A percentile compares a stretch with the other conserved stretches of the same genome.
Conservation (phyloP, 345 rosid genomes). For the Nephelium lappaceum region DNA sequence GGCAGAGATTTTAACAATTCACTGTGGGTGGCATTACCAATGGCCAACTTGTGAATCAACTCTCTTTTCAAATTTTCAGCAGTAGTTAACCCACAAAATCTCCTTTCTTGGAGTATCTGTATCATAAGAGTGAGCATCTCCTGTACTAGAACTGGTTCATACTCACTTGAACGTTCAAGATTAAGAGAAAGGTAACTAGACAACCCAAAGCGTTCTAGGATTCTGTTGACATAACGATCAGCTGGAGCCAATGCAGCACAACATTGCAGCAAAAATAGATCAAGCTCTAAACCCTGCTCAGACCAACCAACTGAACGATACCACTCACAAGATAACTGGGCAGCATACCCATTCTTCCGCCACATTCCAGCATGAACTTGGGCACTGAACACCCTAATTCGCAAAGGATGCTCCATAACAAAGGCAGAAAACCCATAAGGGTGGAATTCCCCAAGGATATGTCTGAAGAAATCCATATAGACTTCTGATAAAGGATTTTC, state of each 20-base stretch:
- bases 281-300: slow-evolving; percentile 88
- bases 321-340: slow-evolving; percentile 66
- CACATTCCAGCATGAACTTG: slow-evolving; percentile 94
- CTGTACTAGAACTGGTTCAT: slow-evolving; percentile 77
- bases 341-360: slow-evolving; percentile 88
- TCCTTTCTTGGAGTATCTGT: slow-evolving; percentile 90
- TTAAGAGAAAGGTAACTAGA: slow-evolving; percentile 61
- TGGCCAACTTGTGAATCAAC: slow-evolving; percentile 76
- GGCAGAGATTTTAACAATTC: slow-evolving; percentile 83
- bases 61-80: slow-evolving; percentile 88
- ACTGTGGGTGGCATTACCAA: slow-evolving; percentile 92
- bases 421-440: slow-evolving; percentile 82
- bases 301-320: slow-evolving; percentile 88
- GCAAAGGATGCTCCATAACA: slow-evolving; percentile 90
- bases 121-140: slow-evolving; percentile 88
- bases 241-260: slow-evolving; percentile 97
- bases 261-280: slow-evolving; percentile 91
- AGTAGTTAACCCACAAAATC: slow-evolving; percentile 72
- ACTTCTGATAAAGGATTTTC: slow-evolving; percentile 33
- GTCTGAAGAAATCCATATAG: slow-evolving; percentile 64
- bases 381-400: slow-evolving; percentile 84
- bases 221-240: slow-evolving; percentile 67
- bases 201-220: slow-evolving; percentile 82
- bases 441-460: slow-evolving; percentile 59
- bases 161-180: slow-evolving; percentile 63